A percentile compares a stretch with the other conserved stretches of the same genome.
These are phyloP conservation scores for Zostera marina DNA, from an alignment of 116 monocot species.

Conservation along the genomic window DNA sequence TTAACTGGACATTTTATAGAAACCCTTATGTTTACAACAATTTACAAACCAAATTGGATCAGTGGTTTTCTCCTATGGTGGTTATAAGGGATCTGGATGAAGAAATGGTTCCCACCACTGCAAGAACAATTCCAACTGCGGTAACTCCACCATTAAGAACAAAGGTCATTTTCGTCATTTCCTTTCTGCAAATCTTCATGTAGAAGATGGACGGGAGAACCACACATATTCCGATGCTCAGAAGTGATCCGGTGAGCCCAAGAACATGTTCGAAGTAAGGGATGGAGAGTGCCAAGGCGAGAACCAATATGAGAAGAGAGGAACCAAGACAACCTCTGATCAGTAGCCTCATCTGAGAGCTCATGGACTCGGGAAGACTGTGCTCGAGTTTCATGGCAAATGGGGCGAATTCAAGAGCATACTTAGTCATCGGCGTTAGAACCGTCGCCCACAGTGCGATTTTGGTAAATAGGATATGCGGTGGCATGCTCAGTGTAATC, in stretches of 20 bases:
- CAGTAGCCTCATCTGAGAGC: conserved; percentile 16
- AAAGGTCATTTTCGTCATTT: conserved; percentile 12
- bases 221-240: conserved; percentile 42
- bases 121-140: conserved; percentile 22
- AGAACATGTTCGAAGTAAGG: conserved; percentile 65
- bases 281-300: conserved; percentile 34
- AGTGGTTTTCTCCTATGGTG: conserved; percentile 11
- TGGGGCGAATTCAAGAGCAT: conserved; percentile 71
- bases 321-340: conserved; percentile 41
- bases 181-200: conserved; percentile 47
- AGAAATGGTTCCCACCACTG: conserved; percentile 38
- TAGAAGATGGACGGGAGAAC: conserved; percentile 59
- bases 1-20: too few relatives aligned
- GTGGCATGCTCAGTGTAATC: conserved; percentile 75
- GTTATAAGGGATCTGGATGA: conserved; percentile 38
- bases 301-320: conserved; percentile 26
- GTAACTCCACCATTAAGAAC: conserved; percentile 28
- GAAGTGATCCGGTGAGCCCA: conserved; percentile 56
- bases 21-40: too few relatives aligned
- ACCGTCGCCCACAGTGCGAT: conserved; percentile 69
- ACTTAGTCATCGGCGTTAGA: conserved; percentile 73
- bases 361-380: conserved; percentile 28
- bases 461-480: conserved; percentile 31
- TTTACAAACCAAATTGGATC: too few relatives aligned
- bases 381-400: conserved; percentile 59